Conservation (phyloP, 208 protist species). For the Crithidia thermophila region DNA sequence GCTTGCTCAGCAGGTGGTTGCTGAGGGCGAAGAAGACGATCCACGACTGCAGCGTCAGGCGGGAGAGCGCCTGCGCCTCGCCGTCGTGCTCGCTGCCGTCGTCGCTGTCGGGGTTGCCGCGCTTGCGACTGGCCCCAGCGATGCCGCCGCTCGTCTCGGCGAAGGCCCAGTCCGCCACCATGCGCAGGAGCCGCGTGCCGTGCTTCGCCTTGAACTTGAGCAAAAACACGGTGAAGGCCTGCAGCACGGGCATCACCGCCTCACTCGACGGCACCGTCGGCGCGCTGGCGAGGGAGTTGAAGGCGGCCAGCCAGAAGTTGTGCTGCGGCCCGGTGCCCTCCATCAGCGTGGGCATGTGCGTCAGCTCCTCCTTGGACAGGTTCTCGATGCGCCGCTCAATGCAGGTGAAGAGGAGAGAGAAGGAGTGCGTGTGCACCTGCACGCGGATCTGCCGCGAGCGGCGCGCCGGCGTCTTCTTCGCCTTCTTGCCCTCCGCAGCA, state of each 20-base stretch:
- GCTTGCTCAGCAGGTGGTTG: conserved; percentile 75
- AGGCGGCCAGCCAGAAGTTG: conserved; percentile 85
- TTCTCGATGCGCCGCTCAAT: conserved; percentile 66
- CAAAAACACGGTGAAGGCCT: conserved; percentile 84
- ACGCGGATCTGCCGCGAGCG: conserved; percentile 40
- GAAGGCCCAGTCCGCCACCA: conserved; percentile 85
- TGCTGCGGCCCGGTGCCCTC: conserved; percentile 55
- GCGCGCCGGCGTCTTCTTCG: conserved; percentile 17
- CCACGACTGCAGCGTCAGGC: conserved; percentile 69
- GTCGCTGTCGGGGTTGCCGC: conserved; percentile 12
- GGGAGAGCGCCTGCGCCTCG: conserved; percentile 37
- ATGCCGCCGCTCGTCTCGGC: conserved; percentile 34
- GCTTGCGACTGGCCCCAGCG: conserved; percentile 10
- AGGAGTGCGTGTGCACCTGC: conserved; percentile 73
- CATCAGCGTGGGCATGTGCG: conserved; percentile 61
- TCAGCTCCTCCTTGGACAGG: conserved; percentile 75
- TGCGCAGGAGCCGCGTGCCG: conserved; percentile 58
- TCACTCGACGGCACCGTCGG: conserved; percentile 67
- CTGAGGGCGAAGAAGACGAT: conserved; percentile 81
- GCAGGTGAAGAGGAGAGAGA: conserved; percentile 72
- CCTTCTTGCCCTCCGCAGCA: background rate
- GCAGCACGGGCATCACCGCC: conserved; percentile 66
- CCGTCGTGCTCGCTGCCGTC: conserved; percentile 24
- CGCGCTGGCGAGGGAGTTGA: conserved; percentile 68
- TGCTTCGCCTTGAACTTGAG: conserved; percentile 91